Percentiles rank a stretch among this genome's conserved stretches.
These are phyloP conservation scores for Quercus glauca DNA, from an alignment of 306 rosid species.

Conservation along the genomic window DNA sequence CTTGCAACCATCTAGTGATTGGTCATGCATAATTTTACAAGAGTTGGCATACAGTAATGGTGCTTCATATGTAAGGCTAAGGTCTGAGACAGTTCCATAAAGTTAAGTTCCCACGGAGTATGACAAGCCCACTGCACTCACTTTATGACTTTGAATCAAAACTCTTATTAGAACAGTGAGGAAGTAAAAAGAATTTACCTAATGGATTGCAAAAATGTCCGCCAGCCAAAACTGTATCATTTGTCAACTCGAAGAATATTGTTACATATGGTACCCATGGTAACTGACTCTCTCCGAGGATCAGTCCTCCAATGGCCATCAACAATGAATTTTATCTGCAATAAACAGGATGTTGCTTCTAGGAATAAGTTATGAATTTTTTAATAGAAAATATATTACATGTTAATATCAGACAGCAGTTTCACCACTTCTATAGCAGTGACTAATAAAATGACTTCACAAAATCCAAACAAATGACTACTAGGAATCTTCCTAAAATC, in stretches of 20 bases:
- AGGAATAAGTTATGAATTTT: constrained; percentile 3
- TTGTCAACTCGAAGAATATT: constrained; percentile 73
- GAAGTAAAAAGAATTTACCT: constrained; percentile 25
- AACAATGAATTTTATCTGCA: constrained; percentile 84
- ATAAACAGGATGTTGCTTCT: constrained; percentile 1
- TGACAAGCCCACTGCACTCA: not conserved
- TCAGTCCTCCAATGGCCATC: constrained; percentile 87
- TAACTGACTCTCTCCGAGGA: constrained; percentile 59
- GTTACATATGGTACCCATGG: constrained; percentile 65
- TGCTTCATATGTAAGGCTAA: not conserved
- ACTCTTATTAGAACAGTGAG: not conserved
- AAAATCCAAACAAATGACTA: not conserved
- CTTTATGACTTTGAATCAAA: not conserved
- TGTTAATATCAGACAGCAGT: not conserved
- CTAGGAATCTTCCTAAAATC: not conserved
- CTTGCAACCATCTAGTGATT: not conserved
- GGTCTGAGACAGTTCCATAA: not conserved
- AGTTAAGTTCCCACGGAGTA: not conserved
- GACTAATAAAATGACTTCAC: not conserved
- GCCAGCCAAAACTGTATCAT: constrained; percentile 29
- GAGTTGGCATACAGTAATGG: not conserved
- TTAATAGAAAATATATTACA: not conserved
- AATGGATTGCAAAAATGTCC: constrained; percentile 9
- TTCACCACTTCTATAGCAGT: not conserved
- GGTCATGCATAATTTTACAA: not conserved